These are phyloP conservation scores for Mycena maculata DNA, from an alignment of 768 basidiomycete genomes.

Conservation along the genomic window DNA sequence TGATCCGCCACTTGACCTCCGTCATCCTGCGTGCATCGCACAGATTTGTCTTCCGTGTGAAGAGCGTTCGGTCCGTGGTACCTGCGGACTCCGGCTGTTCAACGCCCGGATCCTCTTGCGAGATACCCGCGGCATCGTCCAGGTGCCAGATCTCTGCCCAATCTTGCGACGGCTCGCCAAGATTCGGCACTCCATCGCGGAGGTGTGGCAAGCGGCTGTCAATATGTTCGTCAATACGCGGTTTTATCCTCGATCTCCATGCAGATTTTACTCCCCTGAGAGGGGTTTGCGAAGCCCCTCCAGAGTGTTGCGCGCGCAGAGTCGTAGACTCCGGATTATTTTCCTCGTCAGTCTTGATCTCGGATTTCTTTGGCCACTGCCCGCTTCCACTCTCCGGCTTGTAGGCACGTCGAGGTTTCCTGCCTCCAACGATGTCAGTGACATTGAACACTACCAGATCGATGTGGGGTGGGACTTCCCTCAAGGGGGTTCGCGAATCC, in stretches of 20 bases:
- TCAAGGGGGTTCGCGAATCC: constrained; percentile 26
- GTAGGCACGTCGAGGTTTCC: constrained; percentile 3
- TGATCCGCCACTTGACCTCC: constrained; percentile 19
- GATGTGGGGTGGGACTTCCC: constrained; percentile 26
- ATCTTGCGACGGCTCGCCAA: constrained; percentile 1
- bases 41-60: constrained; percentile 19
- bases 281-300: constrained; percentile 23
- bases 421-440: constrained; percentile 13
- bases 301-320: constrained; percentile 9
- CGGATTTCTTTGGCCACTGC: background rate
- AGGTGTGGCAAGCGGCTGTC: constrained; percentile 17
- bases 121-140: constrained; percentile 1
- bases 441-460: background rate
- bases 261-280: constrained; percentile 18
- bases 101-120: background rate
- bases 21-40: constrained; percentile 1
- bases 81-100: constrained; percentile 16
- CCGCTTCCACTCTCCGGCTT: background rate
- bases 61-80: background rate
- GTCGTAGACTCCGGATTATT: background rate
- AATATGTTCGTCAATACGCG: constrained; percentile 10
- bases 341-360: background rate
- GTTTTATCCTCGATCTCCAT: background rate
- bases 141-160: constrained; percentile 16
- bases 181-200: constrained; percentile 13